Percentiles rank a stretch among this genome's conserved stretches.
Evolutionary conservation across 148 eudicot genomes (phyloP).

Genomic region (Heliamphora exappendiculata): DNA sequence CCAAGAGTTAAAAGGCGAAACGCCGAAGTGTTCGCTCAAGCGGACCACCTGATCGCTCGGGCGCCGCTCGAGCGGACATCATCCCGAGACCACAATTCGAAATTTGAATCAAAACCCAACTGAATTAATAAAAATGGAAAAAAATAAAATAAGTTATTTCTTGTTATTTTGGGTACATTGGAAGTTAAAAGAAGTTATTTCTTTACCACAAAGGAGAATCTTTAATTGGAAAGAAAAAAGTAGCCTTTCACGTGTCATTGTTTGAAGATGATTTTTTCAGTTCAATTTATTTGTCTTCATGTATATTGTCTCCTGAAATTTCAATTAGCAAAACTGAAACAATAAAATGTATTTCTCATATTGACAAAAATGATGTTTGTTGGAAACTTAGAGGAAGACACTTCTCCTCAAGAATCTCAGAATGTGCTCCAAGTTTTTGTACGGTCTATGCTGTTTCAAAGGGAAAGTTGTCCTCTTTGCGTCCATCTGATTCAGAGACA

Average conservation of each 20-base stretch:
- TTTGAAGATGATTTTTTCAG: background rate
- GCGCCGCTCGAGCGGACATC: too few species aligned
- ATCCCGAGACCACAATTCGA: too few species aligned
- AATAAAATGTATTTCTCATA: background rate
- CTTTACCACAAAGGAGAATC: background rate
- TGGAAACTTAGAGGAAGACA: slow-evolving; percentile 36
- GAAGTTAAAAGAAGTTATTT: background rate
- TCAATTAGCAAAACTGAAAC: background rate
- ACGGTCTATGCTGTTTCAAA: slow-evolving; percentile 75
- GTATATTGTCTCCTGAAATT: background rate
- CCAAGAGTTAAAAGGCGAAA: too few species aligned
- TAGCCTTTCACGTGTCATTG: background rate
- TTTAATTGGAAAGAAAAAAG: background rate
- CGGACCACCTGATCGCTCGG: too few species aligned
- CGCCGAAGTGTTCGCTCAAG: too few species aligned
- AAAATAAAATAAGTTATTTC: too few species aligned
- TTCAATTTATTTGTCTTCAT: background rate
- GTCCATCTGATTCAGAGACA: slow-evolving; percentile 52
- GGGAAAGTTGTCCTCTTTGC: slow-evolving; percentile 69
- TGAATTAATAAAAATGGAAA: too few species aligned
- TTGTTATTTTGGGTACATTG: too few species aligned
- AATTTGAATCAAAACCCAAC: too few species aligned
- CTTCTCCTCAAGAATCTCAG: slow-evolving; percentile 62
- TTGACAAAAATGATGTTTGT: background rate
- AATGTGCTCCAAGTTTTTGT: slow-evolving; percentile 58